Base-by-base conservation (phyloP, 108 stramenopile species). In the Stephanodiscus minutulus region DNA sequence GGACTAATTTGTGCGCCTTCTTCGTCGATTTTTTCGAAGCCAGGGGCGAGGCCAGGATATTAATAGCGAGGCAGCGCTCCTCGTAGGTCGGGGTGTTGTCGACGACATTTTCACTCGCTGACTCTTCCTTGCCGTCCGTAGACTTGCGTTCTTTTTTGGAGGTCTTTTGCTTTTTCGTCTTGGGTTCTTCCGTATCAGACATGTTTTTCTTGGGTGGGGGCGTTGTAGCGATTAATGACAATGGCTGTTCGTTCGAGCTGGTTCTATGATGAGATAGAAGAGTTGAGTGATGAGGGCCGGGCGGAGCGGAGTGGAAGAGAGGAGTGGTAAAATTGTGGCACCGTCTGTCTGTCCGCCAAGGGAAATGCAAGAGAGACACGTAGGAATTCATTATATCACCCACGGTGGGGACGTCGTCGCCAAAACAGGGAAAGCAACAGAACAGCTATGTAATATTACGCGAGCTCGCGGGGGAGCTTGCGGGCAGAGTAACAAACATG, bases 1-100 rank as follows among this genome's bases (percentile, higher is more conserved):
- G 95, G 10, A 99, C 98, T 21, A 98, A 78, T 79, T 98, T 98
- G 89, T 97, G 96, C 17, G 91, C 78, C 66, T 95, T 96, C 79
- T 98, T 98, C 21, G 96, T 97, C 58, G 92, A 84, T 83, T 99
- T 99, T 79, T 98, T 97, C 62, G 82, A 81, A 11, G 98, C 98
- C 39, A 99, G 84, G 8, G 99, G 99, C 25, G 94, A 89, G 56
- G 95, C 78, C 47, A 99, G 94, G 22, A 86, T 82, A 71, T 92
- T 95, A 46, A 98, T 85, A 9, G 96, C 94, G 59, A 89, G 82
- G 70, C 91, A 81, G 22, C 96, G 96, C 35, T 95, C 94, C 75
- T 97, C 95, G 78, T 97, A 97, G 18, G 89, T 73, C 49, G 89
- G 89, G 9, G 31, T 37, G 21, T 71, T 64, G 53, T 27, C 43